These are phyloP conservation scores for Ganoderma resinaceum DNA, from an alignment of 1,284 basidiomycete genomes.

Conservation along the genomic window DNA sequence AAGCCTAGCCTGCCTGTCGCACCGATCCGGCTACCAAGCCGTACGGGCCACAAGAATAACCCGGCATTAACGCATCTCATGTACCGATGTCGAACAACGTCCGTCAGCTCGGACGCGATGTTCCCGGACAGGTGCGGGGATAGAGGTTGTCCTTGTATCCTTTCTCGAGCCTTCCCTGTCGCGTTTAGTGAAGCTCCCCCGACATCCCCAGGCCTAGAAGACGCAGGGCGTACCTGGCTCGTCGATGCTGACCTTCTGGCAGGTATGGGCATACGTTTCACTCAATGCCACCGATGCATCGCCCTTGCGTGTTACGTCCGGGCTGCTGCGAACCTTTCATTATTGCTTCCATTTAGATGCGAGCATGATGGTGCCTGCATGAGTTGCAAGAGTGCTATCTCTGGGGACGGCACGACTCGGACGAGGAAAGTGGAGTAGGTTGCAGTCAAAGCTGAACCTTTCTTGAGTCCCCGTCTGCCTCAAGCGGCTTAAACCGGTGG, in stretches of 20 bases:
- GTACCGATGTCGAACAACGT: conserved; percentile 10
- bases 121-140: conserved; percentile 13
- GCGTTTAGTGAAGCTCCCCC: conserved; percentile 7
- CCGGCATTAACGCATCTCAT: conserved; percentile 1
- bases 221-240: conserved; percentile 9
- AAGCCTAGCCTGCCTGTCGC: background rate
- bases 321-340: background rate
- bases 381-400: conserved; percentile 3
- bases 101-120: conserved; percentile 16
- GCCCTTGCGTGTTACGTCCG: conserved; percentile 11
- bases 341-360: conserved; percentile 4
- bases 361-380: conserved; percentile 16
- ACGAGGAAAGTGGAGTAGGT: conserved; percentile 11
- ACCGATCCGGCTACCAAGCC: conserved; percentile 9
- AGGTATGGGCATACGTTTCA: conserved; percentile 7
- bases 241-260: background rate
- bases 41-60: conserved; percentile 3
- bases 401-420: background rate
- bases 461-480: background rate
- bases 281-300: conserved; percentile 13
- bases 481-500: background rate
- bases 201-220: conserved; percentile 10
- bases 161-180: background rate
- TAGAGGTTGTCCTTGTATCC: conserved; percentile 1
- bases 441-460: conserved; percentile 2